Percentiles rank a stretch among this genome's conserved stretches.
Evolutionary conservation across 78 protist species (phyloP).

Genomic region (Polysphondylium violaceum): DNA sequence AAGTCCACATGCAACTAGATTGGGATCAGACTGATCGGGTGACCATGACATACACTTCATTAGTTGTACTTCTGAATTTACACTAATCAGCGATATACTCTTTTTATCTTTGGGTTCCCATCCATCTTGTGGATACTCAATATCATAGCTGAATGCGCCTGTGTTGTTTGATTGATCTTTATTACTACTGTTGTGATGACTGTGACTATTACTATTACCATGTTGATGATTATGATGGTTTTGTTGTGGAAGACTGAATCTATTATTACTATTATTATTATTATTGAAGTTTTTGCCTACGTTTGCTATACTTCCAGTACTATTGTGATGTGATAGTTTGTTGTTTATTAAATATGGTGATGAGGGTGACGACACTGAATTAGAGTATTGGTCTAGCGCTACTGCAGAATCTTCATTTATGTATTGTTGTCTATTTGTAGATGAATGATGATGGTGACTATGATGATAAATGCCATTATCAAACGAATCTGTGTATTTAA

Average conservation of each 20-base stretch:
- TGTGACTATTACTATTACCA: background rate
- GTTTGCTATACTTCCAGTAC: background rate
- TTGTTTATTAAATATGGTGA: background rate
- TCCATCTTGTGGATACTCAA: conserved; percentile 73
- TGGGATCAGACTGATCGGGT: conserved; percentile 60
- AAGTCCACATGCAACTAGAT: conserved; percentile 71
- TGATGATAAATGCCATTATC: background rate
- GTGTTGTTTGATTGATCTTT: background rate
- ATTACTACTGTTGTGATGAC: background rate
- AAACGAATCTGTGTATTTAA: conserved; percentile 6
- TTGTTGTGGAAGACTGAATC: background rate
- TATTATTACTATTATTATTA: conserved; percentile 15
- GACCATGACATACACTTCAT: conserved; percentile 74
- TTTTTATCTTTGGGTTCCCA: conserved; percentile 60
- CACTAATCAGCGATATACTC: conserved; percentile 25
- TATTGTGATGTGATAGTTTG: no score
- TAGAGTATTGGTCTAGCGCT: no score
- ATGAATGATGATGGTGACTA: background rate
- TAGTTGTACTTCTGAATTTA: conserved; percentile 55
- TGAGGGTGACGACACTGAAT: no score
- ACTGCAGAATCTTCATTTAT: no score
- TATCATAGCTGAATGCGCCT: conserved; percentile 24
- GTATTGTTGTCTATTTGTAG: no score
- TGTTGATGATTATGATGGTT: background rate
- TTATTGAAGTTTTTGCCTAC: background rate